A percentile compares a stretch with the other conserved stretches of the same genome.
Evolutionary conservation across 2,329 filamentous ascomycete species (phyloP).

Genomic region (Ampelomyces quisqualis): DNA sequence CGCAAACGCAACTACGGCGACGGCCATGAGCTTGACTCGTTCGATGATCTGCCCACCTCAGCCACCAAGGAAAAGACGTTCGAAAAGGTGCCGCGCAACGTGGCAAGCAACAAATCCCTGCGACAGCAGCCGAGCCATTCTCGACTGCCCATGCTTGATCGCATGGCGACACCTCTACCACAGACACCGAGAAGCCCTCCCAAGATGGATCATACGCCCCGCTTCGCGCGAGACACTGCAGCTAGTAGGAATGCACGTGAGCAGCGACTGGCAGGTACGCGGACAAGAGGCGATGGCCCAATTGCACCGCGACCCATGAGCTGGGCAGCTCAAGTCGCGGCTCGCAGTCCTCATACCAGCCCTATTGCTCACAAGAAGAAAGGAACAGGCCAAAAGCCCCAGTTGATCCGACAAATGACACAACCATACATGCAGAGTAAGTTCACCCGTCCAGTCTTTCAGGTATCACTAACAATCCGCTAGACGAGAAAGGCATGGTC

Average conservation of each 20-base stretch:
- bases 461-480: conserved; percentile 14
- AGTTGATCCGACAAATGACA: conserved; percentile 82
- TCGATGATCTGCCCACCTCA: conserved; percentile 93
- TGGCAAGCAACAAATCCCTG: conserved; percentile 65
- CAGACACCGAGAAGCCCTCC: conserved; percentile 59
- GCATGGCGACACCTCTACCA: conserved; percentile 50
- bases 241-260: conserved; percentile 66
- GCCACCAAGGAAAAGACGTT: conserved; percentile 77
- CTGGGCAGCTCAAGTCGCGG: conserved; percentile 59
- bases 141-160: conserved; percentile 45
- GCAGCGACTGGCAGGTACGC: conserved; percentile 53
- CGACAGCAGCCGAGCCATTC: conserved; percentile 53
- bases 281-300: conserved; percentile 51
- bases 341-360: conserved; percentile 53
- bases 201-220: conserved; percentile 56
- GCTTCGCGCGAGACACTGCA: conserved; percentile 67
- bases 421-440: conserved; percentile 79
- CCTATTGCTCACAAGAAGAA: conserved; percentile 52
- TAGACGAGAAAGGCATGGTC: conserved; percentile 90
- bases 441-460: conserved; percentile 32
- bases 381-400: conserved; percentile 68
- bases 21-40: conserved; percentile 86
- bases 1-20: conserved; percentile 67
- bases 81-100: conserved; percentile 73
- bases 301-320: conserved; percentile 58